Conservation (phyloP, 257 asterid species). For the Rhazya stricta region DNA sequence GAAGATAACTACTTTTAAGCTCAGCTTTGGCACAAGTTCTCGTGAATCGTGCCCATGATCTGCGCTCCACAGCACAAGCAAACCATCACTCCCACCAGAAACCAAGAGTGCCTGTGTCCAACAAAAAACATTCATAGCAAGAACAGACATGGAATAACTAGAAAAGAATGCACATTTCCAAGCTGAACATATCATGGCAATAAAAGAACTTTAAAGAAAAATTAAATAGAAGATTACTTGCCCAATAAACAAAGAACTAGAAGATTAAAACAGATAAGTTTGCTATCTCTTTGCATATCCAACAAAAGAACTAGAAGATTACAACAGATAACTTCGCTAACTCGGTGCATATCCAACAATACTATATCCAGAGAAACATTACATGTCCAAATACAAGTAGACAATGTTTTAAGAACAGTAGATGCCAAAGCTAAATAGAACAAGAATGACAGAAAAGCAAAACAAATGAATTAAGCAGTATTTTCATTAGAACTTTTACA, state of each 20-base stretch:
- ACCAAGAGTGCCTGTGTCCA: slow-evolving; percentile 79
- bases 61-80: slow-evolving; percentile 96
- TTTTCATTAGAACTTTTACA: neutral
- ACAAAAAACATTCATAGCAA: slow-evolving; percentile 11
- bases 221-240: neutral
- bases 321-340: neutral
- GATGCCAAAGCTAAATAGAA: neutral
- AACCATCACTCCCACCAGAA: slow-evolving; percentile 97
- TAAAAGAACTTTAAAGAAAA: neutral
- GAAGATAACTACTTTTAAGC: slow-evolving; percentile 60
- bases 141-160: slow-evolving; percentile 7
- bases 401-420: neutral
- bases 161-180: neutral
- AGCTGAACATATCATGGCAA: neutral
- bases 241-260: neutral
- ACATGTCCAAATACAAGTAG: neutral
- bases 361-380: neutral
- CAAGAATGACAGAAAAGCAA: neutral
- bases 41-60: slow-evolving; percentile 92
- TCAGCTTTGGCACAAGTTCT: slow-evolving; percentile 94
- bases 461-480: neutral
- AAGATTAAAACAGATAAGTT: neutral
- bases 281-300: neutral
- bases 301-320: neutral
- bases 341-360: neutral